A percentile compares a stretch with the other conserved stretches of the same genome.
These are phyloP conservation scores for Mycena rosella DNA, from an alignment of 768 basidiomycete species.

Conservation along the genomic window DNA sequence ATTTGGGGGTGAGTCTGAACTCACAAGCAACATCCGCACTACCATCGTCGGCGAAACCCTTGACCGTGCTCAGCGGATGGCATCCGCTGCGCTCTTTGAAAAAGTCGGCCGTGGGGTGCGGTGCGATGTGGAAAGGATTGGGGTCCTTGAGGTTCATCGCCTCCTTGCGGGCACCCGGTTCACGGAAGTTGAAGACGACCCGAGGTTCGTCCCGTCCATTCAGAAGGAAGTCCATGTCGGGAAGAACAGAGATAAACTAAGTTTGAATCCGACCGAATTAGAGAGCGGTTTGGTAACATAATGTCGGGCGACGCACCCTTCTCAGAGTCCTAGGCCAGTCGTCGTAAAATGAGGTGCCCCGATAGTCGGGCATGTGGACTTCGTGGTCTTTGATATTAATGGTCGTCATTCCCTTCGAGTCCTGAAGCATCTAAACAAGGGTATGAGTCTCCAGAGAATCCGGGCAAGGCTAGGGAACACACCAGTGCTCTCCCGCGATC, in stretches of 20 bases:
- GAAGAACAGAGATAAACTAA: slow-evolving; percentile 31
- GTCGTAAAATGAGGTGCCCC: slow-evolving; percentile 29
- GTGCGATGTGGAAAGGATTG: slow-evolving; percentile 33
- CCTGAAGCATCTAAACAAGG: slow-evolving; percentile 22
- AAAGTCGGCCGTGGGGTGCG: slow-evolving; percentile 27
- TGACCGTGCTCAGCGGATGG: slow-evolving; percentile 20
- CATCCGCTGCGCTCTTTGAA: slow-evolving; percentile 34
- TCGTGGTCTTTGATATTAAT: slow-evolving; percentile 30
- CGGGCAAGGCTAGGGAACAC: background rate
- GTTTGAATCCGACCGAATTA: too few species aligned
- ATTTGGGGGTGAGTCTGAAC: background rate
- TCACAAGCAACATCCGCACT: slow-evolving; percentile 37
- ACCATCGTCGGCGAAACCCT: slow-evolving; percentile 32
- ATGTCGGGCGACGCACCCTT: slow-evolving; percentile 6
- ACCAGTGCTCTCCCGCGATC: slow-evolving; percentile 27
- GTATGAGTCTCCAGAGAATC: background rate
- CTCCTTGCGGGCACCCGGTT: slow-evolving; percentile 28
- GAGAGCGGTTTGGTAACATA: too few species aligned
- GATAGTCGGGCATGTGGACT: slow-evolving; percentile 31
- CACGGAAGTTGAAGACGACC: slow-evolving; percentile 35
- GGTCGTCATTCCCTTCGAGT: slow-evolving; percentile 35
- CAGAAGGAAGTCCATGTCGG: slow-evolving; percentile 37
- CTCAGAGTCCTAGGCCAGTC: slow-evolving; percentile 35
- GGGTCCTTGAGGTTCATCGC: slow-evolving; percentile 32
- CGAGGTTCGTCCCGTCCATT: slow-evolving; percentile 39